Conservation (phyloP, 495 filamentous ascomycete species). For the Aspergillus olivimuriae region DNA sequence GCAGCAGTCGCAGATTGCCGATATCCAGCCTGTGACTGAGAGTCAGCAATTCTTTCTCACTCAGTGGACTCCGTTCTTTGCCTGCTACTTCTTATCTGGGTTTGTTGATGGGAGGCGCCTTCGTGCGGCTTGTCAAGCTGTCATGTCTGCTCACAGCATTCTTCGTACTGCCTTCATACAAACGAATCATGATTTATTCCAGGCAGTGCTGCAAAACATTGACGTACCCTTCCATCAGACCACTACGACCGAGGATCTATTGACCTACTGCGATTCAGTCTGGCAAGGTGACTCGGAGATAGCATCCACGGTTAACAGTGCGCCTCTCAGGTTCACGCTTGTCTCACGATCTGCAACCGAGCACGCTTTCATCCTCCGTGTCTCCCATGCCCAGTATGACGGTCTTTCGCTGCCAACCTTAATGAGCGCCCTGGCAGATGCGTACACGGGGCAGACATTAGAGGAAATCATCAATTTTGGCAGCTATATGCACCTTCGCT, state of each 20-base stretch:
- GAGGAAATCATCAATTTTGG: background rate
- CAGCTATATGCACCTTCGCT: background rate
- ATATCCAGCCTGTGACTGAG: background rate
- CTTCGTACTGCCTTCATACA: background rate
- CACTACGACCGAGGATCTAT: background rate
- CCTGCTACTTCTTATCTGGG: background rate
- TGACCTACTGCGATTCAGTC: background rate
- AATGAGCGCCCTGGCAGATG: background rate
- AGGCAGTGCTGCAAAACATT: background rate
- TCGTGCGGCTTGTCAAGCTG: background rate
- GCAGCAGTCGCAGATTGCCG: background rate
- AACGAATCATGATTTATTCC: background rate
- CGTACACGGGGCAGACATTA: background rate
- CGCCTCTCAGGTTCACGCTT: background rate
- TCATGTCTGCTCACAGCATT: background rate
- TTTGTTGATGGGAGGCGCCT: background rate
- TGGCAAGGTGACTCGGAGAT: background rate
- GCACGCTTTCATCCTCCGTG: background rate
- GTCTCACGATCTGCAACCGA: background rate
- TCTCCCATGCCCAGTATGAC: background rate
- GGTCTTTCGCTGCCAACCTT: background rate
- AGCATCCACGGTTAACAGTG: background rate
- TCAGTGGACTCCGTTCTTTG: background rate
- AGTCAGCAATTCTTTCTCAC: background rate
- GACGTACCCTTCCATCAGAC: background rate